These are phyloP conservation scores for Rhododendron henanense DNA, from an alignment of 148 eudicot species.

Conservation along the genomic window DNA sequence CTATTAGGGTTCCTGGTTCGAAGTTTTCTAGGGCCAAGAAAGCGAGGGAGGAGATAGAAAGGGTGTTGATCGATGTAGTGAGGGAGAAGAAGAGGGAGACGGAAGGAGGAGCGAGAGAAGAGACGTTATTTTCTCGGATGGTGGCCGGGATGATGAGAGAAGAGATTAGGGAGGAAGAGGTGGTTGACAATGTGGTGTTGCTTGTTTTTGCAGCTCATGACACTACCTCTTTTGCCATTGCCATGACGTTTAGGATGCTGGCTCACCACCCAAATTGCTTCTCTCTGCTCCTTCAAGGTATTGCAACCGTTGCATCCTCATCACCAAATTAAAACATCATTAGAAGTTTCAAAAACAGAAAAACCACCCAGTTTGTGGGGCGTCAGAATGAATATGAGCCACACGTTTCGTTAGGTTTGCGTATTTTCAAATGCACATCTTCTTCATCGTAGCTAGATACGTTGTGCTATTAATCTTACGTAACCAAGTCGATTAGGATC, in stretches of 20 bases:
- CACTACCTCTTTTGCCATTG: constrained; percentile 84
- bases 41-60: constrained; percentile 51
- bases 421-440: background rate
- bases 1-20: constrained; percentile 52
- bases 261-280: constrained; percentile 45
- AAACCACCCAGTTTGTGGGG: background rate
- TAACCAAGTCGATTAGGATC: background rate
- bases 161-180: constrained; percentile 73
- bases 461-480: background rate
- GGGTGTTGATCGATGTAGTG: constrained; percentile 35
- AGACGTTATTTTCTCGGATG: constrained; percentile 35
- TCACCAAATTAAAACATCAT: background rate
- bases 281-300: constrained; percentile 70
- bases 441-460: background rate
- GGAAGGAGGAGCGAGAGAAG: constrained; percentile 27
- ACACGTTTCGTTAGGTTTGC: no score
- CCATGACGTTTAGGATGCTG: constrained; percentile 79
- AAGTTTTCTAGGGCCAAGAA: constrained; percentile 71
- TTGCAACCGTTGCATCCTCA: background rate
- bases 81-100: constrained; percentile 49
- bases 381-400: no score
- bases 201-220: constrained; percentile 92
- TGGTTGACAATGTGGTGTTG: constrained; percentile 66
- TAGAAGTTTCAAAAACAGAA: background rate
- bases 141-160: constrained; percentile 60